Evolutionary conservation across 106 monocot genomes (phyloP).

Genomic region (Vanilla planifolia): DNA sequence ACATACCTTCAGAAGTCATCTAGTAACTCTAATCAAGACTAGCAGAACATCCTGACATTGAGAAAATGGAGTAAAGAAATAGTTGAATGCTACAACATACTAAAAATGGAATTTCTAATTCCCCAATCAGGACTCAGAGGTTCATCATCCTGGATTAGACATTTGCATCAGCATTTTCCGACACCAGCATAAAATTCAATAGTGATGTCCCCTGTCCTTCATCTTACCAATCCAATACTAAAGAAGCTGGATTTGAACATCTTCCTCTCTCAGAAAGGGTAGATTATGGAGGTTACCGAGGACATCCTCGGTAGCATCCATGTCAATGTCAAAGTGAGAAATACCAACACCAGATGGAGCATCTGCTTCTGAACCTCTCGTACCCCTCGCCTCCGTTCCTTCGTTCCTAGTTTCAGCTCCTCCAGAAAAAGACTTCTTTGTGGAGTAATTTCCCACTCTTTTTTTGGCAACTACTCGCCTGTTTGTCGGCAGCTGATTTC

Average conservation of each 20-base stretch:
- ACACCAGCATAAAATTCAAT: background rate
- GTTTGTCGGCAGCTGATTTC: slow-evolving; percentile 14
- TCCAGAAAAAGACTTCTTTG: background rate
- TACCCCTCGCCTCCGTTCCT: slow-evolving; percentile 6
- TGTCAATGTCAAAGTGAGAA: slow-evolving; percentile 22
- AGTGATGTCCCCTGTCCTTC: background rate
- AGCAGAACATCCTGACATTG: background rate
- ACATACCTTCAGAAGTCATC: background rate
- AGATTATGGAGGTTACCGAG: slow-evolving; percentile 40
- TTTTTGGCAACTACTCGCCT: slow-evolving; percentile 6
- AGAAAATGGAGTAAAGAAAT: background rate
- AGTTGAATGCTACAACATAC: background rate
- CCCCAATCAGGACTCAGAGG: background rate
- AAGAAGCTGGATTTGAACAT: slow-evolving; percentile 14
- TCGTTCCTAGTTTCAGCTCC: background rate
- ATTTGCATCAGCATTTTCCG: background rate
- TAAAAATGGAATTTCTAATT: background rate
- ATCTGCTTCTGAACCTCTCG: slow-evolving; percentile 1
- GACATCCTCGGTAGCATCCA: slow-evolving; percentile 37
- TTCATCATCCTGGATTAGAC: slow-evolving; percentile 1
- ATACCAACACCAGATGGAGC: slow-evolving; percentile 5
- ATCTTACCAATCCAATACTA: slow-evolving; percentile 3
- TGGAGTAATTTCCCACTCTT: slow-evolving; percentile 4
- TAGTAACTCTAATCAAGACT: background rate
- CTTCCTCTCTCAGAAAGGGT: slow-evolving; percentile 43